These are phyloP conservation scores for Aureobasidium lini DNA, from an alignment of 2,329 filamentous ascomycete genomes.

Conservation along the genomic window DNA sequence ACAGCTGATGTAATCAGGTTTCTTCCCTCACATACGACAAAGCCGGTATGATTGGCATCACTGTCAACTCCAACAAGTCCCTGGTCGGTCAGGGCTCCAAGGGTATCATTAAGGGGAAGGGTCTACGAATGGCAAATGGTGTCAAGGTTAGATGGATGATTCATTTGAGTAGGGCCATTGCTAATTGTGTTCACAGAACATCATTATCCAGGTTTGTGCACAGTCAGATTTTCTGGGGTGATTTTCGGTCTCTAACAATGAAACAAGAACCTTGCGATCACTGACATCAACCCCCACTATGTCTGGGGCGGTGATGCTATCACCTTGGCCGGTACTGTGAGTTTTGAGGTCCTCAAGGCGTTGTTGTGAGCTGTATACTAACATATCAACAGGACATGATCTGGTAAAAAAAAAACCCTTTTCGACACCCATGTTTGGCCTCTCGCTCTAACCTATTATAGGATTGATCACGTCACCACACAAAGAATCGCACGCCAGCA, in stretches of 20 bases:
- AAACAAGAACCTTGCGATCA: slow-evolving; percentile 28
- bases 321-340: slow-evolving; percentile 21
- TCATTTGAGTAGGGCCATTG: too few relatives aligned
- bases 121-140: slow-evolving; percentile 27
- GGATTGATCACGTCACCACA: slow-evolving; percentile 19
- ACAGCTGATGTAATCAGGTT: background rate
- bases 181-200: slow-evolving; percentile 19
- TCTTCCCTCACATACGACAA: slow-evolving; percentile 39
- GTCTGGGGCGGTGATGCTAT: slow-evolving; percentile 30
- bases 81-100: slow-evolving; percentile 30
- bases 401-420: background rate
- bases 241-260: background rate
- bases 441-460: background rate
- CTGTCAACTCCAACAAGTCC: slow-evolving; percentile 32
- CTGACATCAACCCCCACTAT: slow-evolving; percentile 25
- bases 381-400: background rate
- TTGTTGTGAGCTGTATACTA: background rate
- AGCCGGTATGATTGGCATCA: slow-evolving; percentile 39
- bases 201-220: slow-evolving; percentile 23
- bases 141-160: too few relatives aligned
- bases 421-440: too few relatives aligned
- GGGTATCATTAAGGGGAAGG: slow-evolving; percentile 33
- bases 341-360: background rate
- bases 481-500: slow-evolving; percentile 52
- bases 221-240: background rate